These are phyloP conservation scores for Gynandropsis gynandra DNA, from an alignment of 345 rosid species.

Conservation along the genomic window DNA sequence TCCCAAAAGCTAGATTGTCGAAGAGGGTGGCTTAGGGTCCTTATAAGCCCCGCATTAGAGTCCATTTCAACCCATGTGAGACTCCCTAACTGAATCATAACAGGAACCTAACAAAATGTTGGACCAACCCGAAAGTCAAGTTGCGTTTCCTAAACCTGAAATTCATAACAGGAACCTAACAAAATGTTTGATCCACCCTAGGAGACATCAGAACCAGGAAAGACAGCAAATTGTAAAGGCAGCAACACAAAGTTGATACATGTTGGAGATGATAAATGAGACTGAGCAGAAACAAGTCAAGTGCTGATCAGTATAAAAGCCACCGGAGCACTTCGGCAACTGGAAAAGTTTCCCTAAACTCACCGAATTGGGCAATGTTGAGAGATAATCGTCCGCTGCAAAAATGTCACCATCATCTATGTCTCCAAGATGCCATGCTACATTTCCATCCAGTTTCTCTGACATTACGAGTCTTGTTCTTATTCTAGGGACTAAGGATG, in stretches of 20 bases:
- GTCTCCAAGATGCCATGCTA: constrained; percentile 82
- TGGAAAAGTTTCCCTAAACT: constrained; percentile 26
- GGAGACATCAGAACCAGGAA: constrained; percentile 13
- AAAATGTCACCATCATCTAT: constrained; percentile 59
- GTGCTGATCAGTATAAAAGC: constrained; percentile 9
- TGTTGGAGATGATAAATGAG: no score
- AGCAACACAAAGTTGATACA: constrained; percentile 12
- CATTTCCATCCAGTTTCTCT: constrained; percentile 81
- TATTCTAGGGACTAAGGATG: constrained; percentile 36
- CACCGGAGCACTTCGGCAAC: constrained; percentile 8
- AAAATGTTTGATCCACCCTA: no score
- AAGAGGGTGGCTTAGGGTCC: no score
- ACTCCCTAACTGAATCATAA: no score
- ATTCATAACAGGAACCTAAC: no score
- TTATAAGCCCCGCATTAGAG: no score
- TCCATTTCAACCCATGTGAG: no score
- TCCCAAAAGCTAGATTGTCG: no score
- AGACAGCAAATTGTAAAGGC: constrained; percentile 9
- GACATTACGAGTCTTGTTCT: constrained; percentile 57
- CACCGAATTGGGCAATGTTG: constrained; percentile 74
- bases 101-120: no score
- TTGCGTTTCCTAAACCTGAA: no score
- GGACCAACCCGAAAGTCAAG: no score
- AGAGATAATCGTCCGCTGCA: constrained; percentile 63
- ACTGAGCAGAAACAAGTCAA: no score